Base-by-base conservation (phyloP, 306 rosid species). In the Hylodesmum podocarpum region DNA sequence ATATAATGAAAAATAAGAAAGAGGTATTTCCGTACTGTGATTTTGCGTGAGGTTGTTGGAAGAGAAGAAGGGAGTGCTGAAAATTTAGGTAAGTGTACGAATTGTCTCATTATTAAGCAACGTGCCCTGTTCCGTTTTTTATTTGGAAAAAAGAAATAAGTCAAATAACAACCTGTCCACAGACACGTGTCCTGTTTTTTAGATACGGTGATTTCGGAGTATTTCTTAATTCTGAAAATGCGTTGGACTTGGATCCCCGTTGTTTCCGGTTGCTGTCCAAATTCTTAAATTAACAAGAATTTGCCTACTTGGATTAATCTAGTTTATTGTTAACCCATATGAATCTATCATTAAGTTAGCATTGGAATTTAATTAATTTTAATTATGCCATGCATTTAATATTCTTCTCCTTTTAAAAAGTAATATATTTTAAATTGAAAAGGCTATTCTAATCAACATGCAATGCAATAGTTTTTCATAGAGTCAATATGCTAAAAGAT, bases 181-280 rank as follows among this genome's bases (percentile, higher is more conserved):
- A 15, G 83, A 68, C 89, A 80, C 79, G 85, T 86, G 91, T 77
- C 83, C 40, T n/a, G n/a, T 66, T 73, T 73, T n/a, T 2, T 1
- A 14, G 11, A 78, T 84, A 78, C 88, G 84, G 79, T 40, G 37
- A 28, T 81, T 31, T 55, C 78, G 61, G n/a, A n/a, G n/a, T 44
- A 31, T 59, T 31, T 13, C 9, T 58, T 1, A 18, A 33, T 24
- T 37, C 39, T 41, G 36, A 9, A 9, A 28, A 66, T 59, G 73
- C 24, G 51, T 51, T 14, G 21, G 37, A 28, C 66, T 29, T 5
- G 68, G 58, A 57, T 74, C 53, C 78, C 87, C 90, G 83, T 43
- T 80, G 76, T 53, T 64, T 80, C 14, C 46, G 71, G 78, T 82
- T 11, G 27, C 39, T 46, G 29, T 75, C 71, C 36, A 12, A 36